These are phyloP conservation scores for Rauvolfia tetraphylla DNA, from an alignment of 257 asterid genomes.

Conservation along the genomic window DNA sequence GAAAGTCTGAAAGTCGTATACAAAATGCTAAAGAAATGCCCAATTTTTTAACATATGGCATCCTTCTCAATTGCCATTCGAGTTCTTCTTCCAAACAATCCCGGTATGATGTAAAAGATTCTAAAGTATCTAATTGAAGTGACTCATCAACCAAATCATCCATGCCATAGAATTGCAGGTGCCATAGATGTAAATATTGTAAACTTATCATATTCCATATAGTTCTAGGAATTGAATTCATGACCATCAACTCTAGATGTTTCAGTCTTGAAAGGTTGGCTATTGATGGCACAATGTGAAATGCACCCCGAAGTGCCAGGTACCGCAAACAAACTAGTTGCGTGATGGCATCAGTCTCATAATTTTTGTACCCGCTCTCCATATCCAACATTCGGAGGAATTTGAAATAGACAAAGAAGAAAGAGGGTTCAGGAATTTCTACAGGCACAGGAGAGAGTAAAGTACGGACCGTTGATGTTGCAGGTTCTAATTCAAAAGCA, in stretches of 20 bases:
- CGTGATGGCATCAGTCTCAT: not conserved
- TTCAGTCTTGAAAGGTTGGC: not conserved
- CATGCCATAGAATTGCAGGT: not conserved
- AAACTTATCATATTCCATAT: not conserved
- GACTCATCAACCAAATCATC: not conserved
- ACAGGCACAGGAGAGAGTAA: not conserved
- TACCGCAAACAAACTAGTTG: not conserved
- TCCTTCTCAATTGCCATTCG: not conserved
- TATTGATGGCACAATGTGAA: not conserved
- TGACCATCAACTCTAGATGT: not conserved
- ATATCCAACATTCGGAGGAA: not conserved
- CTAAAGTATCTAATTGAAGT: not conserved
- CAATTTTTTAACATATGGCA: constrained; percentile 4
- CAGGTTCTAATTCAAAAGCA: not conserved
- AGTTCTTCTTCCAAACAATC: not conserved
- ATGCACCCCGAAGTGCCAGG: not conserved
- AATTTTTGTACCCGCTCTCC: not conserved
- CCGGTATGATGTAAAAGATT: not conserved
- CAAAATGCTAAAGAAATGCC: not conserved
- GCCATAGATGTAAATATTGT: not conserved
- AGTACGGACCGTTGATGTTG: not conserved
- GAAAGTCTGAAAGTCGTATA: not conserved
- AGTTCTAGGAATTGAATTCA: not conserved
- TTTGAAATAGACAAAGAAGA: not conserved
- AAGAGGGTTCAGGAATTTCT: not conserved